Percentiles rank a stretch among this genome's conserved stretches.
These are phyloP conservation scores for Elsinoe australis DNA, from an alignment of 2,329 filamentous ascomycete species.

Conservation along the genomic window DNA sequence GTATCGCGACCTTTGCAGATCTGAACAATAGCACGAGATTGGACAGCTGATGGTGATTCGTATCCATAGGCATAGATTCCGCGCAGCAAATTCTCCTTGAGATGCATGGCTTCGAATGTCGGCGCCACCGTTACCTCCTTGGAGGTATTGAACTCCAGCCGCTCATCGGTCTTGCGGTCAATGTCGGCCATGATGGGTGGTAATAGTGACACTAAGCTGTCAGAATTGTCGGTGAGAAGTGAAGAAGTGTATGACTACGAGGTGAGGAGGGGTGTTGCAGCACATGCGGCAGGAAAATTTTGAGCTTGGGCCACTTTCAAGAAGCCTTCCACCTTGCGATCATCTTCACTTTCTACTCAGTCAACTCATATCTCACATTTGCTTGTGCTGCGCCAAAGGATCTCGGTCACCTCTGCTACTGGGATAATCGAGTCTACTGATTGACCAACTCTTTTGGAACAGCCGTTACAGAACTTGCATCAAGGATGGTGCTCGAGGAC, in stretches of 20 bases:
- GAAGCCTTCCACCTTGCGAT: background rate
- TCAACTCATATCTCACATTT: background rate
- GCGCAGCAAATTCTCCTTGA: conserved; percentile 94
- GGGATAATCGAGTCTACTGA: background rate
- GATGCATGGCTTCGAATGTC: conserved; percentile 89
- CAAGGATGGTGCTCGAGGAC: conserved; percentile 74
- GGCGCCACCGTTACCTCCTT: conserved; percentile 95
- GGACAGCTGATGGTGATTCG: conserved; percentile 93
- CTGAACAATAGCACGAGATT: conserved; percentile 96
- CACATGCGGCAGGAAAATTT: conserved; percentile 11
- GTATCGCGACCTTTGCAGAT: conserved; percentile 98
- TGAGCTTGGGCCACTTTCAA: conserved; percentile 18
- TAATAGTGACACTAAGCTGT: background rate
- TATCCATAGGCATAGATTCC: conserved; percentile 98
- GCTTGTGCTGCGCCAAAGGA: background rate
- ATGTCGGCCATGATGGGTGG: conserved; percentile 73
- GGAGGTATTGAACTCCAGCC: conserved; percentile 96
- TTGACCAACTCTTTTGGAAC: background rate
- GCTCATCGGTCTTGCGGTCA: conserved; percentile 88
- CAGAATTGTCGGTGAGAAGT: too few relatives aligned
- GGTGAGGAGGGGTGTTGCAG: background rate
- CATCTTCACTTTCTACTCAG: background rate
- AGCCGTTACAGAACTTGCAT: background rate
- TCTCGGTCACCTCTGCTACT: too few relatives aligned
- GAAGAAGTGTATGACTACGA: background rate